Conservation (phyloP, 768 basidiomycete genomes). For the Termitomyces sp. region DNA sequence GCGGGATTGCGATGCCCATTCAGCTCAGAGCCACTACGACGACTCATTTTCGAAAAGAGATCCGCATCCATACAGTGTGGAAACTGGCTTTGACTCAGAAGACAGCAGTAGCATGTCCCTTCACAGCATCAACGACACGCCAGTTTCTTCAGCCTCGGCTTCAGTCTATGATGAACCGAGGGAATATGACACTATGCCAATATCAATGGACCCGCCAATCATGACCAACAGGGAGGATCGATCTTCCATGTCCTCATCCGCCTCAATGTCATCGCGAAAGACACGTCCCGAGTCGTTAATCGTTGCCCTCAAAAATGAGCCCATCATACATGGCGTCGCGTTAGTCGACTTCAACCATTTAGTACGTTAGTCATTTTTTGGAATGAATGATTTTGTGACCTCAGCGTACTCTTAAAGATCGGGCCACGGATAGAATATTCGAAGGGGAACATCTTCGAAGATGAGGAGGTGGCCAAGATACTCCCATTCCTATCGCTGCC, state of each 20-base stretch:
- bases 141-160: conserved; percentile 46
- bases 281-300: conserved; percentile 76
- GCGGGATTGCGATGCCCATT: conserved; percentile 12
- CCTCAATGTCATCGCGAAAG: conserved; percentile 63
- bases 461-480: conserved; percentile 80
- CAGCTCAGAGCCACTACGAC: conserved; percentile 11
- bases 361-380: conserved; percentile 37
- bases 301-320: conserved; percentile 50
- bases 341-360: conserved; percentile 95
- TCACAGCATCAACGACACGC: conserved; percentile 38
- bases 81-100: conserved; percentile 51
- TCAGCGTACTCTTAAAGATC: conserved; percentile 44
- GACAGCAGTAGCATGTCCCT: conserved; percentile 51
- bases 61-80: conserved; percentile 41
- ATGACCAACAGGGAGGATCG: conserved; percentile 38
- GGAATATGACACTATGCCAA: conserved; percentile 21
- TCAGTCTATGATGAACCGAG: conserved; percentile 39
- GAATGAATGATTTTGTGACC: neutral
- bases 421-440: conserved; percentile 90
- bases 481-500: conserved; percentile 95
- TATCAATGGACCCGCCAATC: conserved; percentile 58
- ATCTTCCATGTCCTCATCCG: conserved; percentile 57
- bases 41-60: conserved; percentile 31
- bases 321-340: conserved; percentile 79
- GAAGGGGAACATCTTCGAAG: conserved; percentile 71